These are phyloP conservation scores for Cyberlindnera xylosilytica DNA, from an alignment of 805 yeast genomes.

Conservation along the genomic window DNA sequence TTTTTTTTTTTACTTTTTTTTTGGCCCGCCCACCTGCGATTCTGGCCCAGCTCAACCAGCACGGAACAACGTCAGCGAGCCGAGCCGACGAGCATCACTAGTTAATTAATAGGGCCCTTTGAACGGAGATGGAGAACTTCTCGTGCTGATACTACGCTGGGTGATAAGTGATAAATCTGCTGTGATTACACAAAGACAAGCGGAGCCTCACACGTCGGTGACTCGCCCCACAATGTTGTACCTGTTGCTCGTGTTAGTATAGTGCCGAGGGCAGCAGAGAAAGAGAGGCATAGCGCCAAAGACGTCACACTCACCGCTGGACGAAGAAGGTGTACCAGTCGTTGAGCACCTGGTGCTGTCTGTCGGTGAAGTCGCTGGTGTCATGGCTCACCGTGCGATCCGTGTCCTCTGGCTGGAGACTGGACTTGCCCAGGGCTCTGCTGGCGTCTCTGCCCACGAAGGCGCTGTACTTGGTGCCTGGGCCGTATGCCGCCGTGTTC, in stretches of 20 bases:
- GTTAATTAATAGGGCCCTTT: no score
- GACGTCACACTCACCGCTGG: conserved; percentile 45
- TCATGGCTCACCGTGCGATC: conserved; percentile 43
- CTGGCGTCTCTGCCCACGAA: conserved; percentile 78
- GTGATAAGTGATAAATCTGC: no score
- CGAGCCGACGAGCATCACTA: no score
- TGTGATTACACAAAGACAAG: no score
- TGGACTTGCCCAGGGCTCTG: conserved; percentile 70
- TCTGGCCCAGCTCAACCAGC: background rate
- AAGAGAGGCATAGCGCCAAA: no score
- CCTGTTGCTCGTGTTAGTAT: no score
- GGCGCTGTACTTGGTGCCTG: conserved; percentile 67
- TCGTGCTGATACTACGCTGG: no score
- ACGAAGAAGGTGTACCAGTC: conserved; percentile 73
- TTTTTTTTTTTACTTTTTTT: conserved; percentile 2
- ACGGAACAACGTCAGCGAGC: background rate
- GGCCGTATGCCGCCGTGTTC: conserved; percentile 69
- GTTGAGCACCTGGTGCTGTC: conserved; percentile 57
- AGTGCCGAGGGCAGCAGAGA: no score
- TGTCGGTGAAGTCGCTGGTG: conserved; percentile 49
- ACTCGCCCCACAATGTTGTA: conserved; percentile 19
- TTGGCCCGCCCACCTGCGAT: background rate
- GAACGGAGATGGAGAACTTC: no score
- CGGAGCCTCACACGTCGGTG: conserved; percentile 1
- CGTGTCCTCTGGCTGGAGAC: conserved; percentile 52